phyloP scores from a whole-genome alignment of 306 rosid species.

The Quercus gilva region DNA sequence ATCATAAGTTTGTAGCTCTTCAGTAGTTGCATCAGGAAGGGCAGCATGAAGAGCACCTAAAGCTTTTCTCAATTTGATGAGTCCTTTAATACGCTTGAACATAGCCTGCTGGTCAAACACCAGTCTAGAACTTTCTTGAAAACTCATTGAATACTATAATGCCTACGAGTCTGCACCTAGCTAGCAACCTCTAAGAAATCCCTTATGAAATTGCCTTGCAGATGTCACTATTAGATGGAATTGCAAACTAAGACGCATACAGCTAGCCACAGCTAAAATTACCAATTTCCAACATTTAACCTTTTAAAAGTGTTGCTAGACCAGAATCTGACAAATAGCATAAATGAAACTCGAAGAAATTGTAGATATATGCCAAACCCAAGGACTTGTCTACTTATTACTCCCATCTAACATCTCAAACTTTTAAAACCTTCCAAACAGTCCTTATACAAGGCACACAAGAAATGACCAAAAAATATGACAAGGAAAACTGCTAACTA shows the following conservation, averaged over 20 bases:
- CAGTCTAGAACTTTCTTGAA: background rate
- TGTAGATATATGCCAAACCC: background rate
- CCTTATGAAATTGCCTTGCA: background rate
- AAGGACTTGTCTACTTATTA: background rate
- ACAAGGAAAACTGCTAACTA: too few species aligned
- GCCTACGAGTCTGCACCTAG: background rate
- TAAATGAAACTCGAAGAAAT: background rate
- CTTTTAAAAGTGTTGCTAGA: background rate
- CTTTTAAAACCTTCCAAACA: background rate
- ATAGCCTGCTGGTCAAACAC: conserved; percentile 19
- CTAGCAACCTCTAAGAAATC: background rate
- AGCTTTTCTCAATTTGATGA: conserved; percentile 75
- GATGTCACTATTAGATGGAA: background rate
- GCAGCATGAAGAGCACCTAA: conserved; percentile 95
- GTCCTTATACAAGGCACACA: background rate
- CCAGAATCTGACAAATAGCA: background rate
- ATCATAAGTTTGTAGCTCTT: conserved; percentile 70
- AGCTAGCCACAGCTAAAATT: background rate
- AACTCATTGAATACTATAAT: background rate
- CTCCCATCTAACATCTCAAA: background rate
- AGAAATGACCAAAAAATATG: background rate
- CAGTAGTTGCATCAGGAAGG: conserved; percentile 89
- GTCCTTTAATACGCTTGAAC: conserved; percentile 67
- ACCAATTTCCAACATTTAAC: background rate
- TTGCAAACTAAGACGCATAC: background rate